Base-by-base conservation (phyloP, 257 asterid genomes). In the Voacanga thouarsii region DNA sequence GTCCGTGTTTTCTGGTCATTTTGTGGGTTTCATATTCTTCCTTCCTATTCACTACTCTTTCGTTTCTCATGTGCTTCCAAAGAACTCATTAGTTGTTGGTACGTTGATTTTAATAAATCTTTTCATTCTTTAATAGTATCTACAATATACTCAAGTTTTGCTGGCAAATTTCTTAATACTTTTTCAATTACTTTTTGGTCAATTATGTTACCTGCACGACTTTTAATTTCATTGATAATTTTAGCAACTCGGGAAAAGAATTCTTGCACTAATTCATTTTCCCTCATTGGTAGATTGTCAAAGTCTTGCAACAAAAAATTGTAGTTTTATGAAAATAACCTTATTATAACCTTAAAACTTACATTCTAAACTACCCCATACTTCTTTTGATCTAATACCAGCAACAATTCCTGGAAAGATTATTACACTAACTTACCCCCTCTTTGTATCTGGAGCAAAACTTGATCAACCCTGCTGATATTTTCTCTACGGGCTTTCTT, bases 71-170 rank as follows among this genome's bases (percentile, higher is more conserved):
- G 64, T 2, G 73, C n/a, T 11, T 19, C 18, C 12, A 60, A 39
- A 3, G 74, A 60, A 11, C 81, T 5, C 71, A 57, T 41, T 18
- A 78, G 45, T 12, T 56, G 72, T 18, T 33, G 37, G 2, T 28
- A 49, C 3, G 14, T 7, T 12, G 16, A 59, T 8, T n/a, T 26
- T 23, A 61, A 72, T 16, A 72, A 72, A 7, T 72, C 78, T 43
- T 61, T 72, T 19, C 74, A 59, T 57, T 79, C 73, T 9, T 79
- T 74, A 8, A 79, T 79, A 14, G 73, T n/a, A 9, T 44, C 77
- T 0, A 71, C 60, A 11, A 69, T 10, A 51, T 77, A 56, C 19
- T 76, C 53, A 28, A 26, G 66, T 50, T 65, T 77, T 3, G 74
- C 12, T 0, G 74, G 73, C 28, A 67, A 12, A 11, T 63, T 80